These are phyloP conservation scores for Blastobotrys buckinghamii DNA, from an alignment of 1,139 yeast species.

Conservation along the genomic window DNA sequence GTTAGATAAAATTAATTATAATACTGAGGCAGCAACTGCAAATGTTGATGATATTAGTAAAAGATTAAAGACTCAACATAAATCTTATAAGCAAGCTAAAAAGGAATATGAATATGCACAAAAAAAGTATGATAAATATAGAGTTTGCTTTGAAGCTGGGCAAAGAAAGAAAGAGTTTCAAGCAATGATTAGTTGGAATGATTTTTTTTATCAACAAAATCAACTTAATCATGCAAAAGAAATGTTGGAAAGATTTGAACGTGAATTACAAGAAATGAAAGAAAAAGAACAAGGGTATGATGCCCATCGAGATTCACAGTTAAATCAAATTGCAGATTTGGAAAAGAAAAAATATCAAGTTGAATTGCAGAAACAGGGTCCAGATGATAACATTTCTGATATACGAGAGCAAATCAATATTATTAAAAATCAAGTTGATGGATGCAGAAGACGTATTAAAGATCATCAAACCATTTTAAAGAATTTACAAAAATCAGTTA, in stretches of 20 bases:
- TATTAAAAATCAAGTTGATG: neutral
- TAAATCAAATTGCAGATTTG: neutral
- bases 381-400: neutral
- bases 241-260: no score
- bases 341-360: neutral
- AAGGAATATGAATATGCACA: neutral
- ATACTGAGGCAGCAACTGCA: constrained; percentile 33
- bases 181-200: constrained; percentile 10
- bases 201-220: neutral
- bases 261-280: constrained; percentile 17
- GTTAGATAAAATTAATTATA: constrained; percentile 43
- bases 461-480: neutral
- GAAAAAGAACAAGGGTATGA: neutral
- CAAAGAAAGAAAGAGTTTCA: neutral
- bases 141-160: neutral
- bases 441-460: neutral
- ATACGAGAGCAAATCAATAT: neutral
- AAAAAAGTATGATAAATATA: neutral
- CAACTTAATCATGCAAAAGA: no score
- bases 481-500: constrained; percentile 9
- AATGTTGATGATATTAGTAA: constrained; percentile 29
- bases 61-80: neutral
- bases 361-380: neutral
- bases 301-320: neutral
- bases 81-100: neutral